phyloP scores from a whole-genome alignment of 2,329 filamentous ascomycete genomes.

The Cladophialophora carrionii region DNA sequence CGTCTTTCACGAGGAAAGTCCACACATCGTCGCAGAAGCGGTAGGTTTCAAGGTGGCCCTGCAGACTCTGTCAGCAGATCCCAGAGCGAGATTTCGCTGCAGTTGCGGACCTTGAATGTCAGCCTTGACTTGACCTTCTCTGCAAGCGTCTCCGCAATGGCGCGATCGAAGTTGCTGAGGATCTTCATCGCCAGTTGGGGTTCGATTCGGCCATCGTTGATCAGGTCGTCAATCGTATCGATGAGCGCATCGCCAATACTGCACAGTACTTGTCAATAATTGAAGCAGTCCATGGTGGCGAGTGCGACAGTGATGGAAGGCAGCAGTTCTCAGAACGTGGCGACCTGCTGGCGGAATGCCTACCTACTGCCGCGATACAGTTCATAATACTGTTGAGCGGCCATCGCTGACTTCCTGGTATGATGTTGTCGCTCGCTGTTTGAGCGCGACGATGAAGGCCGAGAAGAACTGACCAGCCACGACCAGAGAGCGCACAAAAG shows the following conservation, averaged over 20 bases:
- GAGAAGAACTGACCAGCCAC: not conserved
- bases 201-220: conserved; percentile 92
- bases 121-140: conserved; percentile 90
- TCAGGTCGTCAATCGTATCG: conserved; percentile 95
- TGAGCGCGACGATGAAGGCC: not conserved
- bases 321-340: conserved; percentile 3
- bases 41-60: conserved; percentile 98
- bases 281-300: not conserved
- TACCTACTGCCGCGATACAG: conserved; percentile 99
- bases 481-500: not conserved
- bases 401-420: conserved; percentile 36
- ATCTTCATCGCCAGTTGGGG: conserved; percentile 99
- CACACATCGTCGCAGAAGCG: conserved; percentile 99
- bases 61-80: conserved; percentile 19
- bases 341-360: conserved; percentile 4
- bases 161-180: conserved; percentile 89
- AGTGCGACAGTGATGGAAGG: not conserved
- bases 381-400: conserved; percentile 71
- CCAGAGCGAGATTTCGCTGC: not conserved
- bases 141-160: conserved; percentile 85
- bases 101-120: conserved; percentile 78
- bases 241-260: conserved; percentile 93
- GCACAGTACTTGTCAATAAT: conserved; percentile 38
- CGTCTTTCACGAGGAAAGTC: conserved; percentile 98
- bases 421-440: not conserved